Evolutionary conservation across 805 yeast genomes (phyloP), one percentile per base, ranked within the genome.

Genomic region (Clavispora santaluciae): DNA sequence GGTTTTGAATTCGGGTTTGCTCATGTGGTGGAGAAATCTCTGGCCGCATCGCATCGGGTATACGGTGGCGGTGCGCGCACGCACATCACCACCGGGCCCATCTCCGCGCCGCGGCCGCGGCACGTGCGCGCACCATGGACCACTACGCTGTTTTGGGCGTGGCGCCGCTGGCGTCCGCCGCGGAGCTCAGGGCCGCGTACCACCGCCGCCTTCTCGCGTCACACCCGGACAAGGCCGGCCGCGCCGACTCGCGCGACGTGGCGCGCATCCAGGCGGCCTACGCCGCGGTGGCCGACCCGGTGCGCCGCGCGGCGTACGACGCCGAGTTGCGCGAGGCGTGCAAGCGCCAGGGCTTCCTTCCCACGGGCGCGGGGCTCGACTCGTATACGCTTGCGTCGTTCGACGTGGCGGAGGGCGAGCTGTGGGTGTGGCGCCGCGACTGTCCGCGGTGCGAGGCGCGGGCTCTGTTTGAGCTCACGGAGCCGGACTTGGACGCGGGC

Each of bases 141-240:
- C 70, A 76, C 53, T 86, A 86, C 54, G 79, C 76, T 30, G 57
- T 82, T 0, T 68, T 88, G n/a, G 82, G 75, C 0, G 63, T 83
- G 1, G 53, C 59, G 0, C 61, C 68, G 2, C 56, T 60, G 3
- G 72, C 76, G 3, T 44, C 61, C 16, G 44, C 41, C 1, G 50
- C 40, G 0, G 76, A 72, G 11, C 69, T 90, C 21, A 81, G 78
- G 47, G 56, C 57, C 7, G 90, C 95, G 0, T 91, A 90, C 57
- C 75, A 72, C 41, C 64, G 59, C 24, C 73, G 74, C 12, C 69
- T 91, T 6, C 65, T 91, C 1, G 54, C 59, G 3, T 59, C 75
- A 2, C 98, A 91, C 59, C 98, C 98, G 1, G 98, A 91, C 57
- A 90, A 89, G 46, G 39, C 39, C 8, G 25, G 35, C 15, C 31